These are phyloP conservation scores for Aspergillus novofumigatus DNA, from an alignment of 2,329 filamentous ascomycete genomes.

Conservation along the genomic window DNA sequence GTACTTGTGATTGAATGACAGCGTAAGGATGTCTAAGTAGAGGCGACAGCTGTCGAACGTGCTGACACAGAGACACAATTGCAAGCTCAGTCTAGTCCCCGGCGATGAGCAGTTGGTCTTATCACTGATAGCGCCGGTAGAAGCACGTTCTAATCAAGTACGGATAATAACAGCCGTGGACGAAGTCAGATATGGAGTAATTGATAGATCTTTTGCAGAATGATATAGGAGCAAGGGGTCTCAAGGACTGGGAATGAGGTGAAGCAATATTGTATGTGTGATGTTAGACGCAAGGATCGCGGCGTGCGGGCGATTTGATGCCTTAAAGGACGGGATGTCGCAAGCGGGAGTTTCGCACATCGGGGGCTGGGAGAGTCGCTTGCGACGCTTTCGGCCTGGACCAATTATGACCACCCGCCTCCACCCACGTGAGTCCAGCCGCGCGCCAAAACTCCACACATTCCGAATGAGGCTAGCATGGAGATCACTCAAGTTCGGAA, in stretches of 20 bases:
- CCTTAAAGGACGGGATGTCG: constrained; percentile 20
- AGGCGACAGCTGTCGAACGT: not conserved
- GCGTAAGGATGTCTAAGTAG: not conserved
- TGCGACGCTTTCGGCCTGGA: constrained; percentile 9
- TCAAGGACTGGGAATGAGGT: constrained; percentile 11
- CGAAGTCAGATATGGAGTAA: constrained; percentile 3
- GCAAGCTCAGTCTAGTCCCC: not conserved
- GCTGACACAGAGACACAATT: not conserved
- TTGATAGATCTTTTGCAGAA: not conserved
- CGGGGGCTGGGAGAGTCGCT: constrained; percentile 22
- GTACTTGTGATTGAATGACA: constrained; percentile 3
- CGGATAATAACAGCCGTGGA: constrained; percentile 3
- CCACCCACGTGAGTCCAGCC: constrained; percentile 25
- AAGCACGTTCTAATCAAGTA: constrained; percentile 8
- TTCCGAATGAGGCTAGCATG: constrained; percentile 12
- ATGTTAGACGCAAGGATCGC: constrained; percentile 17
- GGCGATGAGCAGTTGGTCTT: constrained; percentile 9
- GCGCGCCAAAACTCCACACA: constrained; percentile 14
- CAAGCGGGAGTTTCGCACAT: constrained; percentile 15
- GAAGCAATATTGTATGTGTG: constrained; percentile 11
- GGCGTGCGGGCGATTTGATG: constrained; percentile 18
- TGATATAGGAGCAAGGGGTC: constrained; percentile 5
- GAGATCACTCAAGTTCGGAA: constrained; percentile 6
- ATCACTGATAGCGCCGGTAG: constrained; percentile 26
- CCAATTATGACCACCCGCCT: constrained; percentile 17